Evolutionary conservation across 2,329 filamentous ascomycete species (phyloP).

Genomic region (Zopfia rhizophila): DNA sequence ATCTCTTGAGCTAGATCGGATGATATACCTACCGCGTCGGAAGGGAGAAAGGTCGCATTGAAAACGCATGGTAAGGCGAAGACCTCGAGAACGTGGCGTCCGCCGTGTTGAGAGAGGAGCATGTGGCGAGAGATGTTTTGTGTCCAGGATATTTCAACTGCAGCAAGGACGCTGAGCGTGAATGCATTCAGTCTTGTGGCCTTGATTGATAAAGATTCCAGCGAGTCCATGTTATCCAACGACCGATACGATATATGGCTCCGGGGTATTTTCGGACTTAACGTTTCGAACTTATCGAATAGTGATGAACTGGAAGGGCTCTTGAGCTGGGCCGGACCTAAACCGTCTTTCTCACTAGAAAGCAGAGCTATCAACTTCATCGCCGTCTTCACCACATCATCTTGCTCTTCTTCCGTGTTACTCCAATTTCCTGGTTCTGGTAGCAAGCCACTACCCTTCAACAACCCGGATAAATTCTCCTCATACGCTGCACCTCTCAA

Average conservation of each 20-base stretch:
- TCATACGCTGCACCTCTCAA: constrained; percentile 8
- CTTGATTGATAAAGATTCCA: constrained; percentile 27
- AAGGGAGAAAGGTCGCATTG: constrained; percentile 13
- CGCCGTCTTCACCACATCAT: constrained; percentile 19
- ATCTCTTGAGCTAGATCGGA: constrained; percentile 29
- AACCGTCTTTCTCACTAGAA: background rate
- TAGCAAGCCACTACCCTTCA: constrained; percentile 21
- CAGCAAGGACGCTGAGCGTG: constrained; percentile 25
- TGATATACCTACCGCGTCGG: constrained; percentile 17
- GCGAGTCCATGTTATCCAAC: constrained; percentile 20
- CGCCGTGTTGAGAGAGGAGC: constrained; percentile 21
- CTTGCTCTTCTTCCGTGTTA: background rate
- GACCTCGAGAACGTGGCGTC: constrained; percentile 22
- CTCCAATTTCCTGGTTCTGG: constrained; percentile 4
- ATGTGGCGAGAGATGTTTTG: constrained; percentile 33
- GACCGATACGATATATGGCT: constrained; percentile 2
- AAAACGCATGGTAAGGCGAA: constrained; percentile 33
- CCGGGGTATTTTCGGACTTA: background rate
- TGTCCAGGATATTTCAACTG: constrained; percentile 31
- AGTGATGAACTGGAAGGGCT: background rate
- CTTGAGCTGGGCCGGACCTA: background rate
- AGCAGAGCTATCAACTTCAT: constrained; percentile 19
- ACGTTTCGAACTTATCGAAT: background rate
- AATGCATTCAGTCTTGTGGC: constrained; percentile 30
- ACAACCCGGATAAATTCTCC: constrained; percentile 16